Evolutionary conservation across 208 protist species (phyloP).

Genomic region (Herpetomonas tarakana): DNA sequence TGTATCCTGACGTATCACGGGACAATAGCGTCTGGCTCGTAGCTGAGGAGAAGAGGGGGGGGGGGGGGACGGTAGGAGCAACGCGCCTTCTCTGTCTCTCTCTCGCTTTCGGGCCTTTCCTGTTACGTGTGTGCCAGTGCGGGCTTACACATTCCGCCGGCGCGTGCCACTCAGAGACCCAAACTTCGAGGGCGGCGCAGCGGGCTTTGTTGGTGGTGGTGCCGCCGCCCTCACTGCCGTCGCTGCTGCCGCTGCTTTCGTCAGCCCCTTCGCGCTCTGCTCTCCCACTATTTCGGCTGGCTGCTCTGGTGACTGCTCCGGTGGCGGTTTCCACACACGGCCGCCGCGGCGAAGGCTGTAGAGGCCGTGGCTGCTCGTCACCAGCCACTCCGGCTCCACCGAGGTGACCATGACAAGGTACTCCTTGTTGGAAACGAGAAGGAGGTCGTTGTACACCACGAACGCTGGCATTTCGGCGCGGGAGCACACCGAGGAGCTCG

Average conservation of each 20-base stretch:
- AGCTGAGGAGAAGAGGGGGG: too few relatives aligned
- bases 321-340: background rate
- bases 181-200: conserved; percentile 4
- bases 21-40: too few relatives aligned
- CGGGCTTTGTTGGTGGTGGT: background rate
- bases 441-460: conserved; percentile 98
- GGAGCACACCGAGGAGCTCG: conserved; percentile 96
- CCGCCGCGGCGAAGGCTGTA: conserved; percentile 34
- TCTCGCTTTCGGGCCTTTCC: conserved; percentile 5
- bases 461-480: conserved; percentile 96
- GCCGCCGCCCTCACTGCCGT: background rate
- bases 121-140: background rate
- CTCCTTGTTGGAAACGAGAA: conserved; percentile 95
- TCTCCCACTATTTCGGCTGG: background rate
- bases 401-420: conserved; percentile 96
- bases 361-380: conserved; percentile 68
- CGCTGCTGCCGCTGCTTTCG: background rate
- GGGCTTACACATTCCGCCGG: conserved; percentile 4
- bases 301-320: background rate
- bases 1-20: too few relatives aligned
- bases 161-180: background rate
- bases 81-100: conserved; percentile 4
- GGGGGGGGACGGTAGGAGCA: too few relatives aligned
- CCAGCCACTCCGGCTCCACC: conserved; percentile 98
- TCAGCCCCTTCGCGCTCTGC: background rate